Conservation (phyloP, 2,329 filamentous ascomycete genomes). For the Aspergillus eucalypticola region DNA sequence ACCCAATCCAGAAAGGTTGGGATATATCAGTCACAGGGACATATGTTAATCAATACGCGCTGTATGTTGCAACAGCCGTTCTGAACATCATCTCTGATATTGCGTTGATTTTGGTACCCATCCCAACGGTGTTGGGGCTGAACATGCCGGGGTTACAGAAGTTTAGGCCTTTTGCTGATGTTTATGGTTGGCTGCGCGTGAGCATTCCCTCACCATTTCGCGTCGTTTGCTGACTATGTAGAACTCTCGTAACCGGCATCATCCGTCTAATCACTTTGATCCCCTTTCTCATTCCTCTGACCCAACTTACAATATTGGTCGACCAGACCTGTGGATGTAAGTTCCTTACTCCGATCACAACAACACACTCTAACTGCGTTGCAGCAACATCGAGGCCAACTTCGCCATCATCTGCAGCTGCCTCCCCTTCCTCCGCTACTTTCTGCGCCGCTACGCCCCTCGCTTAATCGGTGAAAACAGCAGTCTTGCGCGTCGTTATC, state of each 20-base stretch:
- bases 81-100: conserved; percentile 25
- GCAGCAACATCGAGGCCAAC: conserved; percentile 29
- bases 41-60: conserved; percentile 3
- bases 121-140: conserved; percentile 21
- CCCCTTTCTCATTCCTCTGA: conserved; percentile 14
- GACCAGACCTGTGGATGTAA: conserved; percentile 21
- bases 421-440: conserved; percentile 27
- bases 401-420: conserved; percentile 29
- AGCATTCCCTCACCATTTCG: conserved; percentile 1
- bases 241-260: conserved; percentile 23
- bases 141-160: conserved; percentile 26
- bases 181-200: conserved; percentile 29
- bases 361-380: background rate
- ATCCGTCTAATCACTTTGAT: conserved; percentile 22
- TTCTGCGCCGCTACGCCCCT: conserved; percentile 25
- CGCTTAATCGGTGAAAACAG: conserved; percentile 19
- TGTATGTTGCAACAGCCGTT: conserved; percentile 22
- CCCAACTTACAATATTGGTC: conserved; percentile 15
- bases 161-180: conserved; percentile 19
- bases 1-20: background rate
- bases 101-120: conserved; percentile 21
- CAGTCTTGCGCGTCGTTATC: conserved; percentile 16
- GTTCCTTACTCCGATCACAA: background rate
- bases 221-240: conserved; percentile 3
- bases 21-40: background rate